Evolutionary conservation across 345 rosid genomes (phyloP).

Genomic region (Bruguiera gymnorhiza): DNA sequence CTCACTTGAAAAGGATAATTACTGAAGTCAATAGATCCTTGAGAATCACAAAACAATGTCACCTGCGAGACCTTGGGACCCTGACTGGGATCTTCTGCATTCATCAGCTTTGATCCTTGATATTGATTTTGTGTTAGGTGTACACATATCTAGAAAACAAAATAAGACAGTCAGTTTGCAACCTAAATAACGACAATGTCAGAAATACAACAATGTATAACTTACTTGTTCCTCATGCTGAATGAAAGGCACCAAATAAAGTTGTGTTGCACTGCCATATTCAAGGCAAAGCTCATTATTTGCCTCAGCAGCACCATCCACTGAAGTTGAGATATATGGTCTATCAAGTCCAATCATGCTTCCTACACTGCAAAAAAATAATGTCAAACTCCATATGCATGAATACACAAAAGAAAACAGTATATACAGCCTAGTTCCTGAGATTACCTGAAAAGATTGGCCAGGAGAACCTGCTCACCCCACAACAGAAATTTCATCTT

Average conservation of each 20-base stretch:
- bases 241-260: slow-evolving; percentile 70
- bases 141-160: slow-evolving; percentile 57
- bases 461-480: slow-evolving; percentile 82
- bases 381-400: slow-evolving; percentile 13
- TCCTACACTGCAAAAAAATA: slow-evolving; percentile 57
- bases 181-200: slow-evolving; percentile 9
- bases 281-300: slow-evolving; percentile 69
- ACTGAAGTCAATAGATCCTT: slow-evolving; percentile 79
- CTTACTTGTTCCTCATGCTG: slow-evolving; percentile 79
- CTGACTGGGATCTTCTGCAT: slow-evolving; percentile 51
- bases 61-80: slow-evolving; percentile 73
- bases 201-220: slow-evolving; percentile 4
- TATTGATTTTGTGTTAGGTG: slow-evolving; percentile 56
- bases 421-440: slow-evolving; percentile 16
- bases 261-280: slow-evolving; percentile 92
- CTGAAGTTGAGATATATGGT: slow-evolving; percentile 69
- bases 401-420: slow-evolving; percentile 7
- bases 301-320: slow-evolving; percentile 51
- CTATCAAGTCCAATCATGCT: slow-evolving; percentile 84
- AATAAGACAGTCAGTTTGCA: slow-evolving; percentile 10
- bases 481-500: slow-evolving; percentile 69
- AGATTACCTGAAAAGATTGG: slow-evolving; percentile 82
- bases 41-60: slow-evolving; percentile 74
- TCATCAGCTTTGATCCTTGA: slow-evolving; percentile 63
- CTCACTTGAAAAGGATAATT: slow-evolving; percentile 84